Base-by-base conservation (phyloP, 768 basidiomycete species). In the Suillus alpinus region DNA sequence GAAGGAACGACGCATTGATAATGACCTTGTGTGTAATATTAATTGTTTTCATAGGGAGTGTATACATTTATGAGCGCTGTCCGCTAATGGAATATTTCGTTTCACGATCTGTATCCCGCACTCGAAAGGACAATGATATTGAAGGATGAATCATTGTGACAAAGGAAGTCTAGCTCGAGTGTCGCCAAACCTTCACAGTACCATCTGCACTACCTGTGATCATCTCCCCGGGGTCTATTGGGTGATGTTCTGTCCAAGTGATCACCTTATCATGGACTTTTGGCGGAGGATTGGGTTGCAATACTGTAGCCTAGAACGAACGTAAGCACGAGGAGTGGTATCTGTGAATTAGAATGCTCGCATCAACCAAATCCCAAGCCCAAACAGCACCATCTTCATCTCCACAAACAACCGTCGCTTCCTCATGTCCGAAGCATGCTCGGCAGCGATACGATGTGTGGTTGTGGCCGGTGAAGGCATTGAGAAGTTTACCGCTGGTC, bases 301-400 rank as follows among this genome's bases (percentile, higher is more conserved):
- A 67, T 16, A 86, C 76, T 59, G 84, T 86, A 9, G 85, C 92
- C 95, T 95, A 65, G 26, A 23, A 32, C 10, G 10, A 61, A 57
- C 47, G 55, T 51, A 47, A 47, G 29, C 43, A 57, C 16, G 5
- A 26, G 61, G 63, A 65, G 23, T 12, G 29, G 31, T 2, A 57
- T 23, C 10, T 18, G 16, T 29, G 23, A 39, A 12, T 43, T n/a
- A n/a, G 13, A 20, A 10, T 2, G 75, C 85, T 69, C 74, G 95
- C 95, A 71, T 93, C 91, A 23, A 98, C 83, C 61, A 98, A 77
- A 66, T 96, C 93, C 95, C 95, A 99, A 44, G 86, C 86, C 93
- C 94, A 97, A 3, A 99, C 77, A 62, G 75, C 77, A 0, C 97
- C 97, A 8, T 88, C 83, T 74, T 98, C 97, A 70, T 98, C 97